Evolutionary conservation across 495 filamentous ascomycete genomes (phyloP), one percentile per base, ranked within the genome.

Genomic region (Tuber indicum): DNA sequence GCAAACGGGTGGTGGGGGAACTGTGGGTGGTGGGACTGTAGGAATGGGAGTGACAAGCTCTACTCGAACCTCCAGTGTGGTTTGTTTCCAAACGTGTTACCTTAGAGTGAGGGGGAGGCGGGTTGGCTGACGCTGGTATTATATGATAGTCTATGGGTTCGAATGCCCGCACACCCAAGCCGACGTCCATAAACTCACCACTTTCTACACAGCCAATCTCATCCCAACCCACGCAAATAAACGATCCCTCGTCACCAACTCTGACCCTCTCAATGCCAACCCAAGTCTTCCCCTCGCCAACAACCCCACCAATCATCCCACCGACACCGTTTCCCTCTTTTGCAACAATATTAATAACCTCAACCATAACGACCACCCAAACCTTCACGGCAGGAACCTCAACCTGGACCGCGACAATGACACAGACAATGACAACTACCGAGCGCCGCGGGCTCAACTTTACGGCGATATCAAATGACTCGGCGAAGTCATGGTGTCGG

Each of bases 181-280:
- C 73, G 23, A 62, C 36, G 14, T 23, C 47, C 8, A 39, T 49
- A 72, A 2, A 72, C 62, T 45, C 46, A 36, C 32, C 16, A 2
- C 73, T 47, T 52, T 21, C n/a, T 26, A 36, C 91, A 79, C 87
- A 94, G 86, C 94, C 98, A 81, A 97, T 84, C 83, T 96, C 91
- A 79, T 87, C 92, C 72, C 95, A 94, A 86, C 95, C 98, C 14
- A 36, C 58, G 17, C 58, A 36, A 36, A 2, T 14, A 6, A 17
- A 26, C 58, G 58, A 36, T 19, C 26, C 14, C 58, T 3, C 58
- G 36, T 66, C 58, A 32, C 58, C 26, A 62, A 62, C 12, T 5
- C 52, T 26, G 1, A 32, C 52, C 26, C n/a, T 16, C 12, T n/a
- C 52, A 16, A 62, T 12, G 12, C n/a, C 52, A 66, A 66, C 58